Evolutionary conservation across 495 filamentous ascomycete species (phyloP).

Genomic region (Podospora bellae-mahoneyi): DNA sequence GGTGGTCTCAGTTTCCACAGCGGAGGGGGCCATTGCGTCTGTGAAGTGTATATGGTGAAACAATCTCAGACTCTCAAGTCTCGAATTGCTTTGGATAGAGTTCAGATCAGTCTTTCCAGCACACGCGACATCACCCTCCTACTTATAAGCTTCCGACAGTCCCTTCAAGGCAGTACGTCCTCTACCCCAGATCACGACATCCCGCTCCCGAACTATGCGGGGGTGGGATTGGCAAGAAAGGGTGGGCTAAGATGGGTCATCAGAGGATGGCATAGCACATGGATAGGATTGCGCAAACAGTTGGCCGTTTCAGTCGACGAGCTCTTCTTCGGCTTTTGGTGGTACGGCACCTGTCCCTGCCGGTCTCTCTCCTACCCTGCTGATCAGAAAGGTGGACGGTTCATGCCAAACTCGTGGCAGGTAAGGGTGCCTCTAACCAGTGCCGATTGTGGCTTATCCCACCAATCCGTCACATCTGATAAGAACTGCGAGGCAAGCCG

Average conservation of each 20-base stretch:
- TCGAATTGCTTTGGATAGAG: not conserved
- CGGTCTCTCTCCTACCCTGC: not conserved
- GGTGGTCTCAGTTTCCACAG: constrained; percentile 36
- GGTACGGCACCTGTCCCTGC: not conserved
- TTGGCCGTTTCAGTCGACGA: constrained; percentile 16
- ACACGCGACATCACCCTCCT: not conserved
- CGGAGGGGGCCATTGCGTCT: constrained; percentile 32
- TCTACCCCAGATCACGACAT: not conserved
- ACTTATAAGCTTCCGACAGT: constrained; percentile 5
- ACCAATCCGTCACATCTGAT: constrained; percentile 10
- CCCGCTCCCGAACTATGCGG: constrained; percentile 11
- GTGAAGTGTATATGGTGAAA: not conserved
- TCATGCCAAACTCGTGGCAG: not conserved
- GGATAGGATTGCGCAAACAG: constrained; percentile 27
- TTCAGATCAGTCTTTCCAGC: not conserved
- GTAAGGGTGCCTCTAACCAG: not conserved
- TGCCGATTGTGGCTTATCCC: too few species aligned
- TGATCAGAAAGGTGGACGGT: constrained; percentile 8
- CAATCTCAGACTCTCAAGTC: not conserved
- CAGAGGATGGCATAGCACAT: constrained; percentile 18
- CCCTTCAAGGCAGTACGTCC: not conserved
- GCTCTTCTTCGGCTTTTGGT: not conserved
- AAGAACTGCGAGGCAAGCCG: not conserved
- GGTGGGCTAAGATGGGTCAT: constrained; percentile 1
- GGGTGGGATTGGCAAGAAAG: constrained; percentile 1